phyloP scores from a whole-genome alignment of 768 basidiomycete species.

The Panaeolus cyanescens region DNA sequence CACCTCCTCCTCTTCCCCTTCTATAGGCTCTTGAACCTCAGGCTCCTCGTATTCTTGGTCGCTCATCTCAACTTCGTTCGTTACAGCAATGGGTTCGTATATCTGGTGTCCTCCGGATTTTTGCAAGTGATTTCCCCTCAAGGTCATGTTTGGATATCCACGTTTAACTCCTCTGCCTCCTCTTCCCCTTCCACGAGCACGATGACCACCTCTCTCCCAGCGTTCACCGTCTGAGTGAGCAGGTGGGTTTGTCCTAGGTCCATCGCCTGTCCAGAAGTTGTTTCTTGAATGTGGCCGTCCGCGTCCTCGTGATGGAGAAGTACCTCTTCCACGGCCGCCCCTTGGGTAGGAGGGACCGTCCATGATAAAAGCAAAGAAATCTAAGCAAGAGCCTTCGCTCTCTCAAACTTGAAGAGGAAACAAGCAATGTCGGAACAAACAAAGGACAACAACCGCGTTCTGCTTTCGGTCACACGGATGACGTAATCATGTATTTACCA shows the following conservation, averaged over 20 bases:
- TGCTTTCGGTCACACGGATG: not conserved
- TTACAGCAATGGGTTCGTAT: slow-evolving; percentile 15
- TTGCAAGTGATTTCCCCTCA: slow-evolving; percentile 31
- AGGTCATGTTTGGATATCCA: slow-evolving; percentile 43
- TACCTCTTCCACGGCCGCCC: slow-evolving; percentile 23
- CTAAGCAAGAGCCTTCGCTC: slow-evolving; percentile 1
- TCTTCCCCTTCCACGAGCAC: slow-evolving; percentile 39
- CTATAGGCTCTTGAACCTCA: slow-evolving; percentile 33
- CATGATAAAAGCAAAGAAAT: slow-evolving; percentile 17
- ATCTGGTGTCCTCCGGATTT: slow-evolving; percentile 26
- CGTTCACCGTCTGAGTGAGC: slow-evolving; percentile 49
- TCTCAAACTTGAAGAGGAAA: slow-evolving; percentile 2
- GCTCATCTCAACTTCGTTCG: slow-evolving; percentile 31
- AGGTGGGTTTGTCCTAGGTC: slow-evolving; percentile 36
- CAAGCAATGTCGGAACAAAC: slow-evolving; percentile 10
- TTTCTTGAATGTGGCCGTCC: slow-evolving; percentile 48
- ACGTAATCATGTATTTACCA: not conserved
- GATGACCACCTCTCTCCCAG: slow-evolving; percentile 65
- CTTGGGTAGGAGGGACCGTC: slow-evolving; percentile 21
- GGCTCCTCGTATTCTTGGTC: slow-evolving; percentile 31
- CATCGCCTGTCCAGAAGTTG: slow-evolving; percentile 59
- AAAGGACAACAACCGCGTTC: slow-evolving; percentile 11
- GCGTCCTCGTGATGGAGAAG: slow-evolving; percentile 15
- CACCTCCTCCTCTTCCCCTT: slow-evolving; percentile 26
- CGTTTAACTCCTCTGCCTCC: slow-evolving; percentile 37